phyloP scores from a whole-genome alignment of 805 yeast genomes.

The Dipodascus albidus region DNA sequence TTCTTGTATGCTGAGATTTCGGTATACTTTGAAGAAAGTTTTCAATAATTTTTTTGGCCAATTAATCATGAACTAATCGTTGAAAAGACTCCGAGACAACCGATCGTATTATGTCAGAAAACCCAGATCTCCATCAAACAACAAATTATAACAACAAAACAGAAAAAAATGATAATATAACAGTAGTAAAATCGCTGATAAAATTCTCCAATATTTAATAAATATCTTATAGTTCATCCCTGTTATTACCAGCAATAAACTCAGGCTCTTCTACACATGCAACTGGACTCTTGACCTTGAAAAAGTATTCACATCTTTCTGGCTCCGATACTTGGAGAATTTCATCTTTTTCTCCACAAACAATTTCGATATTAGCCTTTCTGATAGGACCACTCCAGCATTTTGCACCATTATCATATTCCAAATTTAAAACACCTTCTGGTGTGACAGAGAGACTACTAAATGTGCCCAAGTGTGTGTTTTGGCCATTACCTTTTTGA shows the following conservation, averaged over 20 bases:
- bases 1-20: too few relatives aligned
- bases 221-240: background rate
- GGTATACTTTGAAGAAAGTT: too few relatives aligned
- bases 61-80: too few relatives aligned
- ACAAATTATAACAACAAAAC: too few relatives aligned
- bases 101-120: too few relatives aligned
- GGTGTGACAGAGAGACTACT: conserved; percentile 17
- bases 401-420: conserved; percentile 52
- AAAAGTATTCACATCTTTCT: conserved; percentile 70
- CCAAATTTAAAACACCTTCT: conserved; percentile 25
- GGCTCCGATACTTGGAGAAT: conserved; percentile 72
- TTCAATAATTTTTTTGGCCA: too few relatives aligned
- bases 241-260: background rate
- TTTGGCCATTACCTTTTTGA: conserved; percentile 42
- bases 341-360: conserved; percentile 51
- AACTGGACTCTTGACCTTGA: conserved; percentile 28
- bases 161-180: too few relatives aligned
- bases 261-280: conserved; percentile 15
- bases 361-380: conserved; percentile 48
- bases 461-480: conserved; percentile 40
- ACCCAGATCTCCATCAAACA: too few relatives aligned
- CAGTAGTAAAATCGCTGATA: too few relatives aligned
- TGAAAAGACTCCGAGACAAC: too few relatives aligned
- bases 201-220: too few relatives aligned
- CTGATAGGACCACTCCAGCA: conserved; percentile 96